Percentiles rank a stretch among this genome's conserved stretches.
These are phyloP conservation scores for Murraya koenigii DNA, from an alignment of 345 rosid genomes.

Conservation along the genomic window DNA sequence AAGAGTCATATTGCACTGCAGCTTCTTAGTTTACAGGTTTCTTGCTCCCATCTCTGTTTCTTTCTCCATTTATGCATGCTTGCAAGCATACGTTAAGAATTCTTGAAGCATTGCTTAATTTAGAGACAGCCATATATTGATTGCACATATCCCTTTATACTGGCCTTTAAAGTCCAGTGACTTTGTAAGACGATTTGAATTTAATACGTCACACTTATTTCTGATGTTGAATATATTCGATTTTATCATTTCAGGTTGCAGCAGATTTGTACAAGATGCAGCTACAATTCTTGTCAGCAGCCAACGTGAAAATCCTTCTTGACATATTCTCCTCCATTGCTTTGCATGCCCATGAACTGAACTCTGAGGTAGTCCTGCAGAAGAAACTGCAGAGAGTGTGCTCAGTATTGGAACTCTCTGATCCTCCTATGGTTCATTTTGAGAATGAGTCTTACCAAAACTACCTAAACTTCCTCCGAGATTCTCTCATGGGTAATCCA, in stretches of 20 bases:
- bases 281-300: constrained; percentile 44
- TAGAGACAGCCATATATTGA: background rate
- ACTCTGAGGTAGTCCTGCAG: constrained; percentile 42
- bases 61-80: background rate
- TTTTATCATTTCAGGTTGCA: constrained; percentile 57
- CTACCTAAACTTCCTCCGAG: constrained; percentile 64
- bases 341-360: constrained; percentile 67
- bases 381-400: constrained; percentile 78
- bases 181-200: background rate
- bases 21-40: constrained; percentile 73
- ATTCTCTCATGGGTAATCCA: constrained; percentile 41
- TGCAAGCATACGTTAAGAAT: background rate
- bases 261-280: constrained; percentile 54
- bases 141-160: background rate
- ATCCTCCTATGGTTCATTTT: constrained; percentile 83
- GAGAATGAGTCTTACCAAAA: constrained; percentile 80
- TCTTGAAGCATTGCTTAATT: background rate
- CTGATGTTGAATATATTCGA: background rate
- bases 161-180: background rate
- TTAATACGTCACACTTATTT: too few species aligned
- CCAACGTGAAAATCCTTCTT: constrained; percentile 43
- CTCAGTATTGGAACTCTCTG: constrained; percentile 64
- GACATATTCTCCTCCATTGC: constrained; percentile 59
- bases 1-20: constrained; percentile 79
- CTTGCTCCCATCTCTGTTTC: constrained; percentile 10